These are phyloP conservation scores for Apiospora saccharicola DNA, from an alignment of 2,329 filamentous ascomycete genomes.

Conservation along the genomic window DNA sequence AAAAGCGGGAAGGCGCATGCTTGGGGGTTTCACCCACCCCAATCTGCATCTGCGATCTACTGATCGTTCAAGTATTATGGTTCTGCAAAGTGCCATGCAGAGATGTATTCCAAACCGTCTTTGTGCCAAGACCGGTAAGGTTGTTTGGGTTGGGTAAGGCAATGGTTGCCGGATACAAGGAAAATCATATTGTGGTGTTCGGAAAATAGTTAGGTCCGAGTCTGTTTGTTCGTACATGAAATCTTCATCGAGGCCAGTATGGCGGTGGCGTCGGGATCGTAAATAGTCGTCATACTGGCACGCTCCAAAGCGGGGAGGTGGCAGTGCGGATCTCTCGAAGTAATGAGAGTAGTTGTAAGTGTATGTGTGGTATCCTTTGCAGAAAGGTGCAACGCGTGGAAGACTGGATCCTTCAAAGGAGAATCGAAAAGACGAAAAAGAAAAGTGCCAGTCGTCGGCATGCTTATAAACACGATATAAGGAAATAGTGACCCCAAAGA, in stretches of 20 bases:
- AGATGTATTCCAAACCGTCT: slow-evolving; percentile 16
- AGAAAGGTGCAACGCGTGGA: slow-evolving; percentile 8
- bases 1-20: slow-evolving; percentile 29
- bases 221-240: slow-evolving; percentile 31
- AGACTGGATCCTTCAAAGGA: slow-evolving; percentile 10
- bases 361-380: slow-evolving; percentile 14
- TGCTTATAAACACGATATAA: slow-evolving; percentile 31
- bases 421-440: slow-evolving; percentile 26
- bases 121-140: slow-evolving; percentile 26
- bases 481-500: slow-evolving; percentile 31
- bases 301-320: slow-evolving; percentile 25
- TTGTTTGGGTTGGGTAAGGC: slow-evolving; percentile 23
- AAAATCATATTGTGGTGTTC: slow-evolving; percentile 32
- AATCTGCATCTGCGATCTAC: slow-evolving; percentile 33
- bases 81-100: slow-evolving; percentile 28
- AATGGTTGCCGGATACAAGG: slow-evolving; percentile 34
- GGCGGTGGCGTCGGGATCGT: slow-evolving; percentile 31
- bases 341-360: slow-evolving; percentile 19
- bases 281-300: slow-evolving; percentile 27
- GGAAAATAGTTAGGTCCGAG: slow-evolving; percentile 31
- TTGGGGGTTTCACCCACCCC: slow-evolving; percentile 27
- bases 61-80: slow-evolving; percentile 30
- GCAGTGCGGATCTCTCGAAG: slow-evolving; percentile 29
- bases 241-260: slow-evolving; percentile 30
- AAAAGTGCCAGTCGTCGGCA: slow-evolving; percentile 25